Evolutionary conservation across 805 yeast species (phyloP).

Genomic region (Saturnispora sekii): DNA sequence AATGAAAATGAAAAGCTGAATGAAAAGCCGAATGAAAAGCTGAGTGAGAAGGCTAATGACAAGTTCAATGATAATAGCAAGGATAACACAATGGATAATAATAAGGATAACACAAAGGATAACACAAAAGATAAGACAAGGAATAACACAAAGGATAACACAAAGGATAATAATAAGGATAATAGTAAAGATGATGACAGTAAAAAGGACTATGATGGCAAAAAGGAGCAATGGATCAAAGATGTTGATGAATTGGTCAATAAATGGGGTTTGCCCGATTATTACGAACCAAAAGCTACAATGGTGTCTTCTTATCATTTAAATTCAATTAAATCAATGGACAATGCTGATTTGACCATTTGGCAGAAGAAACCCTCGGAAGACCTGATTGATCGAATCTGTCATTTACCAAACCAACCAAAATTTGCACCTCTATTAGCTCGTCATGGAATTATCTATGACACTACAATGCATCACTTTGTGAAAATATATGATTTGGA

Average conservation of each 20-base stretch:
- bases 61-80: no score
- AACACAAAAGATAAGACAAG: no score
- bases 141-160: no score
- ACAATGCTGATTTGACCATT: not conserved
- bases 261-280: not conserved
- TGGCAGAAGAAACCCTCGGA: not conserved
- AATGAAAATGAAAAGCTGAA: no score
- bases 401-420: slow-evolving; percentile 1
- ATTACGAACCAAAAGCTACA: not conserved
- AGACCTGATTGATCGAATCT: slow-evolving; percentile 1
- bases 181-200: no score
- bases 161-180: no score
- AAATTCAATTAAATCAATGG: slow-evolving; percentile 1
- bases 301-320: slow-evolving; percentile 2
- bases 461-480: not conserved
- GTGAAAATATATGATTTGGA: slow-evolving; percentile 1
- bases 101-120: no score
- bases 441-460: slow-evolving; percentile 3
- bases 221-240: not conserved
- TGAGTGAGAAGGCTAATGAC: no score
- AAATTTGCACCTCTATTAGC: not conserved
- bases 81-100: no score
- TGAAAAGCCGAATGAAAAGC: no score
- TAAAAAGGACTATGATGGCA: not conserved
- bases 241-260: not conserved